Evolutionary conservation across 2,329 filamentous ascomycete species (phyloP), one percentile per base, ranked within the genome.

Genomic region (Penicillium sp.): DNA sequence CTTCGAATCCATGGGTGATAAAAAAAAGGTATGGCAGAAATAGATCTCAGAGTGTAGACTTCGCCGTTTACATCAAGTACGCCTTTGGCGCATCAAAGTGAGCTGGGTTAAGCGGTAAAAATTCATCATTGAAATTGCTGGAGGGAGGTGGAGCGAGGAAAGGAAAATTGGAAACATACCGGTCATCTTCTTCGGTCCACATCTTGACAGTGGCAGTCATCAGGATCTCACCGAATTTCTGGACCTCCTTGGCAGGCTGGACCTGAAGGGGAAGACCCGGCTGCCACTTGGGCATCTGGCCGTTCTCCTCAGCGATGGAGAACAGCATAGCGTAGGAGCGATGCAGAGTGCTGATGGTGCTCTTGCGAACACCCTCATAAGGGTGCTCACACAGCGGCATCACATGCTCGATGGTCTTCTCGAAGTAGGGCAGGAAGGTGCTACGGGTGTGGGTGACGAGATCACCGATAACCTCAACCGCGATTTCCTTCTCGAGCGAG

Each of bases 401-500:
- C 29, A 96, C 84, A 61, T 86, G 86, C 74, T 91, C 88, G 58
- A 99, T 84, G 7, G 91, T 91, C 79, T 90, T 89, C 78, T 96
- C 87, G 59, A 97, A 89, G 74, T 93, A 96, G 5, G 90, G 86
- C 62, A 95, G 82, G 71, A 84, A 91, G 62, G 88, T 84, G 68
- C 84, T 83, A 73, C 90, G 91, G 44, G 90, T 90, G 78, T 95
- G 87, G 43, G 89, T 88, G 67, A 97, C 87, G 58, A 99, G 85
- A 69, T 99, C 94, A 61, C 92, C 94, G 34, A 97, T 83, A 6
- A 97, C 92, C 74, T 99, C 94, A 41, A 96, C 85, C 35, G 94
- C 93, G 65, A 97, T 95, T 76, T 99, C 94, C 77, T 97, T 97
- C 81, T 97, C 94, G 66, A 96, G 84, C 23, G 93, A 91, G 51